Conservation (phyloP, 495 filamentous ascomycete species). For the Trichoderma parareesei region DNA sequence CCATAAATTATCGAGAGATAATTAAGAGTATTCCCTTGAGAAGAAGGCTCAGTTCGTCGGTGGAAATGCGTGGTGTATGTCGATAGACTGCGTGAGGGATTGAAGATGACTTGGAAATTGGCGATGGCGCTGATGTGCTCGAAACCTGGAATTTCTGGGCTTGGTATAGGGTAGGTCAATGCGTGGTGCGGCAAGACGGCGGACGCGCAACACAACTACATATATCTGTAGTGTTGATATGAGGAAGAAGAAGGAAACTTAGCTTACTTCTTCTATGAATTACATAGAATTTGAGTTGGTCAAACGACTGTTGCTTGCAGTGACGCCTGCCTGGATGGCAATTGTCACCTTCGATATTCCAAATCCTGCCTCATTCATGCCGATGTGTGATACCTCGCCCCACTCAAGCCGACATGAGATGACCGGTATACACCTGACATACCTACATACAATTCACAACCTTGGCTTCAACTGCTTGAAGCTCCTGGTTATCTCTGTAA, state of each 20-base stretch:
- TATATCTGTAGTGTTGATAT: too few relatives aligned
- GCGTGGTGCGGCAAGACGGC: not conserved
- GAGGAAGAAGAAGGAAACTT: too few relatives aligned
- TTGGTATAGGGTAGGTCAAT: not conserved
- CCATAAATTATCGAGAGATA: not conserved
- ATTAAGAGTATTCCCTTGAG: too few relatives aligned
- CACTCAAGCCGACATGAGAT: not conserved
- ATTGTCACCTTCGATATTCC: too few relatives aligned
- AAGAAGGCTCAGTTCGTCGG: too few relatives aligned
- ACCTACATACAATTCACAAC: not conserved
- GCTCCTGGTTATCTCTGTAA: slow-evolving; percentile 48
- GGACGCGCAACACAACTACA: not conserved
- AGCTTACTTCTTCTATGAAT: too few relatives aligned
- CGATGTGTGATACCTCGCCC: too few relatives aligned
- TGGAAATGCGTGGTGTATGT: too few relatives aligned
- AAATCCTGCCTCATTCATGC: too few relatives aligned
- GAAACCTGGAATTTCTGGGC: not conserved
- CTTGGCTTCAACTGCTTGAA: slow-evolving; percentile 45
- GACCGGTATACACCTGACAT: not conserved
- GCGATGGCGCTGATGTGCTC: not conserved
- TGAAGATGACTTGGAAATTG: not conserved
- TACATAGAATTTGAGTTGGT: too few relatives aligned
- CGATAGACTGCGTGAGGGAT: not conserved
- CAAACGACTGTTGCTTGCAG: too few relatives aligned
- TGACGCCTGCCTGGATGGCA: too few relatives aligned